A percentile compares a stretch with the other conserved stretches of the same genome.
Conservation (phyloP, 495 filamentous ascomycete species). For the Wilcoxina mikolae region DNA sequence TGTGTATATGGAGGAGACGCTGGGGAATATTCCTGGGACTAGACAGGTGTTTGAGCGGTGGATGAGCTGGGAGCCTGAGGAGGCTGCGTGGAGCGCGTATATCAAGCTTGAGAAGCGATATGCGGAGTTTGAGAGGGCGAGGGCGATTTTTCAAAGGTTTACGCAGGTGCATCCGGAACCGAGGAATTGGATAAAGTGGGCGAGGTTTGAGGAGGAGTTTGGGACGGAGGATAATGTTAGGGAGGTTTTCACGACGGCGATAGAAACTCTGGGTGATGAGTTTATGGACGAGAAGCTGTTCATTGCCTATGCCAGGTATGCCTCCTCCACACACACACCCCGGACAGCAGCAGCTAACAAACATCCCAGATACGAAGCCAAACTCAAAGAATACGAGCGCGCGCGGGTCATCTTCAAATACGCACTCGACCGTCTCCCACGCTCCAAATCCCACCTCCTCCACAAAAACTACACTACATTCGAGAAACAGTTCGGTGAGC, state of each 20-base stretch:
- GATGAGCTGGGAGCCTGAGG: constrained; percentile 97
- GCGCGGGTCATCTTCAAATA: constrained; percentile 96
- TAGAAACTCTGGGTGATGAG: constrained; percentile 83
- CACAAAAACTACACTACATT: constrained; percentile 94
- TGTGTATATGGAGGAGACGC: constrained; percentile 95
- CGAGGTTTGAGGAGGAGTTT: constrained; percentile 88
- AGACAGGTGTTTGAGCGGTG: constrained; percentile 93
- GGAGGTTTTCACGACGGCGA: constrained; percentile 78
- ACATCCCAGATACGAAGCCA: constrained; percentile 55
- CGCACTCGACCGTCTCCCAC: constrained; percentile 76
- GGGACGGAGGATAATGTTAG: constrained; percentile 81
- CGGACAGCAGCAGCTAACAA: neutral
- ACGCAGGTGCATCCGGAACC: constrained; percentile 90
- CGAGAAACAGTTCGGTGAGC: constrained; percentile 94
- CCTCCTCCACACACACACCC: neutral
- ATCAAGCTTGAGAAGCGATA: constrained; percentile 96
- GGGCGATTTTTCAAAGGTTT: constrained; percentile 77
- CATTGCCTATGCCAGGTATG: constrained; percentile 62
- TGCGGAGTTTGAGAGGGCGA: constrained; percentile 68
- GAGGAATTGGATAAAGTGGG: constrained; percentile 97
- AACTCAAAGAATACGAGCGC: constrained; percentile 86
- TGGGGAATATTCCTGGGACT: constrained; percentile 83
- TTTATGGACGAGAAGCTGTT: constrained; percentile 96
- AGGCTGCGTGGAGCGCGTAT: constrained; percentile 87
- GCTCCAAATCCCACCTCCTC: constrained; percentile 67